Evolutionary conservation across 768 basidiomycete species (phyloP), one percentile per base, ranked within the genome.

Genomic region (Naematelia encephala): DNA sequence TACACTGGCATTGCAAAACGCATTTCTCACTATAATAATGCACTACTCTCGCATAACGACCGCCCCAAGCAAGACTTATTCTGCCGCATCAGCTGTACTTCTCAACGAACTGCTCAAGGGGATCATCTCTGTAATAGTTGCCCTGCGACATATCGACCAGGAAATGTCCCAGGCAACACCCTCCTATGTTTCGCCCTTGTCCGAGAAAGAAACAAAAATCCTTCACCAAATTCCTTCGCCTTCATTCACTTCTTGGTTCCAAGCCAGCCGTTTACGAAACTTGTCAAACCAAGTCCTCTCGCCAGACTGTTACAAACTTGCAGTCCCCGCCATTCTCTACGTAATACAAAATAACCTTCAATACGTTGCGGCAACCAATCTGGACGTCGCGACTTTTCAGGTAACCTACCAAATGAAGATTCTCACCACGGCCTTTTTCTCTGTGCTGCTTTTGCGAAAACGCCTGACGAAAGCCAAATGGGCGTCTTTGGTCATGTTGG

Each of bases 371-470:
- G 90, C 89, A 4, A 87, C 89, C 44, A 97, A 98, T 77, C 81
- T 98, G 60, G 87, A 91, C 65, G 91, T 90, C 14, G 92, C 93
- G 21, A 96, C 92, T 14, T 98, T 98, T 79, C 93, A 96, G 78
- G 91, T 94, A 74, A 90, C 86, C 45, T 93, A 93, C 78, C 91
- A 94, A 77, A 94, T 94, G 91, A 94, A 94, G 78, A 91, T 94
- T 71, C 85, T 94, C 65, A 93, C 91, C 34, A 94, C 91, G 21
- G 91, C 90, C 16, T 88, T 83, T 42, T 92, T 92, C 77, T 90
- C 89, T 21, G 90, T 92, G 44, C 67, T 89, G 3, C 81, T 94
- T 26, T 82, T 93, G 26, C 85, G 89, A 61, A 88, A 86, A 72
- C 84, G 85, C 68, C 80, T 97, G 30, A 83, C 82, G 25, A 80